phyloP scores from a whole-genome alignment of 1,284 basidiomycete species.

The Vanrija sp. region DNA sequence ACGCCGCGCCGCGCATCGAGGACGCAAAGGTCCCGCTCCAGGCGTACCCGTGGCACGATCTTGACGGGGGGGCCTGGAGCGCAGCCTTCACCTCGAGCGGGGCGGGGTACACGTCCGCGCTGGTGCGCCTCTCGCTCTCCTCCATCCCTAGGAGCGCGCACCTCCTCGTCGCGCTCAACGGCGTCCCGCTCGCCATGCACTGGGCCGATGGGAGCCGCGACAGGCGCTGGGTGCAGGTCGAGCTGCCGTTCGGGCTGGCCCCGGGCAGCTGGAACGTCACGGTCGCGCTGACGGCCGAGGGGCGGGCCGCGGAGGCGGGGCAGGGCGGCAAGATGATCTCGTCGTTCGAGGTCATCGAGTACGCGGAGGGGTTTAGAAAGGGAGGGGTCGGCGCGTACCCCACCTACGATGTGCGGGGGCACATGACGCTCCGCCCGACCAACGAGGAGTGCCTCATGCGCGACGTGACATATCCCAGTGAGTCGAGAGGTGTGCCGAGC shows the following conservation, averaged over 20 bases:
- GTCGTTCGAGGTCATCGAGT: conserved; percentile 71
- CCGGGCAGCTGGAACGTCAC: conserved; percentile 57
- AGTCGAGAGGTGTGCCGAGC: conserved; percentile 6
- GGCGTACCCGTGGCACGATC: conserved; percentile 61
- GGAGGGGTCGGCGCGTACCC: conserved; percentile 63
- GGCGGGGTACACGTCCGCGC: conserved; percentile 60
- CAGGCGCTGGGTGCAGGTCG: conserved; percentile 44
- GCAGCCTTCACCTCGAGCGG: not conserved
- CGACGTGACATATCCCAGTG: conserved; percentile 53
- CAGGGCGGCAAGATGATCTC: conserved; percentile 59
- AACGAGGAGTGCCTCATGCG: conserved; percentile 84
- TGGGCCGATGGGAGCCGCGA: conserved; percentile 38
- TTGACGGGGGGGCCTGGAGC: conserved; percentile 44
- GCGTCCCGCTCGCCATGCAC: conserved; percentile 20
- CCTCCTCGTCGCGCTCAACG: conserved; percentile 62
- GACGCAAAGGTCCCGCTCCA: conserved; percentile 72
- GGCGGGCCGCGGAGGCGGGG: conserved; percentile 55
- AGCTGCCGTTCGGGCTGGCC: conserved; percentile 17
- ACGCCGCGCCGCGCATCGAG: conserved; percentile 56
- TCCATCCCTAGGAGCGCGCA: conserved; percentile 62
- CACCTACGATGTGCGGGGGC: conserved; percentile 54
- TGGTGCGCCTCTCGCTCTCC: conserved; percentile 70
- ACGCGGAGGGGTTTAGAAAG: conserved; percentile 60
- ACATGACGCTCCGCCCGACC: conserved; percentile 51
- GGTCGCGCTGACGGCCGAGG: conserved; percentile 58